phyloP scores from a whole-genome alignment of 2,329 filamentous ascomycete species.

The Epicoccum sorghinum region DNA sequence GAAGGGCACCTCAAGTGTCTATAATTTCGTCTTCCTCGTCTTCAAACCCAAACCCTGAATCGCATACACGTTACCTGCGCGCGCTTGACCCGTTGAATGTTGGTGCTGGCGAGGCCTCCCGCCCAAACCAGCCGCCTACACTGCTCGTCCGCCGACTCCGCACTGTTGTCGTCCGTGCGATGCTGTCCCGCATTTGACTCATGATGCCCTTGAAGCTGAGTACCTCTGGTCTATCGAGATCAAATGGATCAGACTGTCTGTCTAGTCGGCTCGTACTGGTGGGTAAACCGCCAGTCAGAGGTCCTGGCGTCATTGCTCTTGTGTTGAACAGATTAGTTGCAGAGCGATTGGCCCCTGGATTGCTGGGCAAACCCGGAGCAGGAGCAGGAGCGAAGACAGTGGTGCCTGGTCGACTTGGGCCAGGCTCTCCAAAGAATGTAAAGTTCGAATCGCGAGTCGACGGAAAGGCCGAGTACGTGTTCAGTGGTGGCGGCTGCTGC shows the following conservation, averaged over 20 bases:
- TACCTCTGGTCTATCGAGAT: slow-evolving; percentile 49
- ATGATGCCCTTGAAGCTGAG: slow-evolving; percentile 41
- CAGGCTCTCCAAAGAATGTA: slow-evolving; percentile 43
- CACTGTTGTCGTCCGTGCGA: slow-evolving; percentile 34
- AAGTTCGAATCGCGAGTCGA: slow-evolving; percentile 36
- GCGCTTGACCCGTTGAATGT: slow-evolving; percentile 24
- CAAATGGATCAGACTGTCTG: slow-evolving; percentile 49
- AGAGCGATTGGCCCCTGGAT: slow-evolving; percentile 19
- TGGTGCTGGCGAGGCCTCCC: slow-evolving; percentile 24
- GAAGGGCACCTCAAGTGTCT: slow-evolving; percentile 12
- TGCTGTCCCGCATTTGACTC: slow-evolving; percentile 37
- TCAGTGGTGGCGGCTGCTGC: slow-evolving; percentile 5
- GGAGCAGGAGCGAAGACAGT: slow-evolving; percentile 9
- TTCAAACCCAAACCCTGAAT: too few species aligned
- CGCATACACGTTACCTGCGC: slow-evolving; percentile 1
- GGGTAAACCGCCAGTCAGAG: slow-evolving; percentile 5
- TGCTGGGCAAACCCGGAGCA: slow-evolving; percentile 4
- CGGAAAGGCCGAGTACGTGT: slow-evolving; percentile 16
- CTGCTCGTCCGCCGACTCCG: slow-evolving; percentile 36
- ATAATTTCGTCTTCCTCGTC: not conserved
- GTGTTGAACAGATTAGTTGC: slow-evolving; percentile 37
- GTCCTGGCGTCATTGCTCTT: slow-evolving; percentile 23
- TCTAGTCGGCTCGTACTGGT: slow-evolving; percentile 28
- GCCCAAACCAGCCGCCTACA: slow-evolving; percentile 36
- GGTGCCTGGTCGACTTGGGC: slow-evolving; percentile 38